Base-by-base conservation (phyloP, 805 yeast genomes). In the Candida ficus region DNA sequence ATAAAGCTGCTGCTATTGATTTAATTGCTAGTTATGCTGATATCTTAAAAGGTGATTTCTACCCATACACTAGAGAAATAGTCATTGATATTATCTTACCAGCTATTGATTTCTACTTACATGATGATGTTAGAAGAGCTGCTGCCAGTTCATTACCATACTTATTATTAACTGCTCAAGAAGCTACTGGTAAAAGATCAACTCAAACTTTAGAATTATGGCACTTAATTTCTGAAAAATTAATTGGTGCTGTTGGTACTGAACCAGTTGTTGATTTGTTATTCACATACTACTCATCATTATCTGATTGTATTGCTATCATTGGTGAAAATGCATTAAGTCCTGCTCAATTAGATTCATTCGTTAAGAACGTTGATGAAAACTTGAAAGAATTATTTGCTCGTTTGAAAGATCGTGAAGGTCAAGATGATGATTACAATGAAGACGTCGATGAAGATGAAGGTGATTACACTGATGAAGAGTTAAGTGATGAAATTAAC, bases 121-220 rank as follows among this genome's bases (percentile, higher is more conserved):
- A 89, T 59, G 96, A 89, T 61, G 96, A 95, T 29, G 98, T 91
- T 6, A 78, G 98, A 52, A 87, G 84, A 21, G 77, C 91, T n/a
- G 89, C 96, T 34, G 90, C 96, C 3, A 75, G 81, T 46, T 73
- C 90, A 5, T 78, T 90, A 54, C 89, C 97, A 3, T 78, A 88
- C 4, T 67, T 91, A 39, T 66, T 93, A 44, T 65, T 76, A 40
- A 78, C 86, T 48, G 70, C 82, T n/a, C 66, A 70, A 44, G 56
- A 62, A 4, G 74, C 74, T 4, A 68, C 73, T 19, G 75, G 73
- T 33, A 57, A 62, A 34, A 65, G 70, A 30, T 75, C 88, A 4
- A 68, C 71, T 10, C 81, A 80, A 49, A 76, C 88, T 2, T 61
- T 78, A 35, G 74, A 73, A 22, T 63, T 87, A 33, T 91, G 96